A percentile compares a stretch with the other conserved stretches of the same genome.
Conservation (phyloP, 768 basidiomycete genomes). For the Wakefieldia striispora region DNA sequence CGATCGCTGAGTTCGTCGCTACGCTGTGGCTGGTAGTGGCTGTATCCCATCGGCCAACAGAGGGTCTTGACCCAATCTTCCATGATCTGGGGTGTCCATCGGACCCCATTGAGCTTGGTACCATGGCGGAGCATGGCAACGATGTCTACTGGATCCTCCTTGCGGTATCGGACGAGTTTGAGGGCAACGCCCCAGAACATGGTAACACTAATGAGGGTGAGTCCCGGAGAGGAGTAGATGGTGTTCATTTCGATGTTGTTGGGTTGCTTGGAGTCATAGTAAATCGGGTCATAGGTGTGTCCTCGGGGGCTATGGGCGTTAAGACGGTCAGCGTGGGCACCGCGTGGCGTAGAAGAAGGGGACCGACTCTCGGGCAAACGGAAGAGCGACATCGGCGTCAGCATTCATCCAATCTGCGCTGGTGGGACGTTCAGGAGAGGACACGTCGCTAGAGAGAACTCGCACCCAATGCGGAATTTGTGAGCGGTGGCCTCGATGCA, state of each 20-base stretch:
- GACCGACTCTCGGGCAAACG: slow-evolving; percentile 60
- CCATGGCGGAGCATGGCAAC: slow-evolving; percentile 67
- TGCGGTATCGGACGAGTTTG: slow-evolving; percentile 66
- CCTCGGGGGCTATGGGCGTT: slow-evolving; percentile 18
- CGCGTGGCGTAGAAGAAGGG: neutral
- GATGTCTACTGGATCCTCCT: slow-evolving; percentile 63
- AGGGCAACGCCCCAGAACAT: slow-evolving; percentile 73
- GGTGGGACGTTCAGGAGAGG: neutral
- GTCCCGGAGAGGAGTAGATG: slow-evolving; percentile 54
- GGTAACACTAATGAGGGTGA: slow-evolving; percentile 57
- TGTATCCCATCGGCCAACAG: slow-evolving; percentile 67
- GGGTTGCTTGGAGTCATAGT: slow-evolving; percentile 46
- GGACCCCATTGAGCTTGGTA: slow-evolving; percentile 45
- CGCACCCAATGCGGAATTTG: slow-evolving; percentile 46
- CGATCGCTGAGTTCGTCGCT: slow-evolving; percentile 45
- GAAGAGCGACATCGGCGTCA: slow-evolving; percentile 68
- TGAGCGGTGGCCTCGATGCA: slow-evolving; percentile 58
- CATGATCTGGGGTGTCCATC: slow-evolving; percentile 55
- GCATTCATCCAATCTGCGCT: slow-evolving; percentile 73
- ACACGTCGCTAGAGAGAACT: neutral
- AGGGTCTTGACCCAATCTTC: slow-evolving; percentile 55
- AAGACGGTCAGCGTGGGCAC: slow-evolving; percentile 6
- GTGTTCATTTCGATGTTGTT: slow-evolving; percentile 55
- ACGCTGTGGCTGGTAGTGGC: slow-evolving; percentile 42
- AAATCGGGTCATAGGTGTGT: slow-evolving; percentile 57